phyloP scores from a whole-genome alignment of 2,329 filamentous ascomycete species.

The Verticillium klebahnii region DNA sequence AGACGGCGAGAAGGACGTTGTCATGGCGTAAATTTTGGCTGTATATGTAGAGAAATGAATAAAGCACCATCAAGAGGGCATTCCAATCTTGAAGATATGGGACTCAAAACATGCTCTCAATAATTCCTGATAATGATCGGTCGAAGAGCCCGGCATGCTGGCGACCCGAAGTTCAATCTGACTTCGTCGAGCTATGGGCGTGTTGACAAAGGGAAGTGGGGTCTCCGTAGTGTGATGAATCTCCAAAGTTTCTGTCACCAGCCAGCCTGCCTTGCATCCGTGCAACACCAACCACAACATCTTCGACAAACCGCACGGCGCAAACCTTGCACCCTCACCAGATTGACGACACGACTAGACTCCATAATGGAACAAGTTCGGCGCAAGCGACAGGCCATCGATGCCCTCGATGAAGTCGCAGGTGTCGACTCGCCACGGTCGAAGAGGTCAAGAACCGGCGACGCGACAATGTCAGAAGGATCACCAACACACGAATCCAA shows the following conservation, averaged over 20 bases:
- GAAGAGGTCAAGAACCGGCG: constrained; percentile 52
- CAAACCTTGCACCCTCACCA: not conserved
- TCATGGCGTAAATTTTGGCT: constrained; percentile 26
- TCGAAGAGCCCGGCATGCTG: not conserved
- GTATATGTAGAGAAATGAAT: not conserved
- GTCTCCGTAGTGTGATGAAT: not conserved
- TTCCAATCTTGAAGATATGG: not conserved
- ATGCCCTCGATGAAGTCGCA: constrained; percentile 53
- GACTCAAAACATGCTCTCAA: not conserved
- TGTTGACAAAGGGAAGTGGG: not conserved
- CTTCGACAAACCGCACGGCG: not conserved
- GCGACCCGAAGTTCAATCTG: not conserved
- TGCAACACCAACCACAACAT: not conserved
- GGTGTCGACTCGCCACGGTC: constrained; percentile 53
- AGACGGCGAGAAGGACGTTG: constrained; percentile 33
- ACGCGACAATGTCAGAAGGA: constrained; percentile 25
- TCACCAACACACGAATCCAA: constrained; percentile 18
- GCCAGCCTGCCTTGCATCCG: not conserved
- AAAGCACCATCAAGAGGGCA: not conserved
- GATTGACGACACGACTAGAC: not conserved
- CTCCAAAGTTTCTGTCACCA: not conserved
- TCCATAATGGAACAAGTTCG: constrained; percentile 5
- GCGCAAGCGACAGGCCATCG: constrained; percentile 56
- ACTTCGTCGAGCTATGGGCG: not conserved
- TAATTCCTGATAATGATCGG: not conserved